Conservation (phyloP, 2,329 filamentous ascomycete genomes). For the Trichoderma pleuroti region DNA sequence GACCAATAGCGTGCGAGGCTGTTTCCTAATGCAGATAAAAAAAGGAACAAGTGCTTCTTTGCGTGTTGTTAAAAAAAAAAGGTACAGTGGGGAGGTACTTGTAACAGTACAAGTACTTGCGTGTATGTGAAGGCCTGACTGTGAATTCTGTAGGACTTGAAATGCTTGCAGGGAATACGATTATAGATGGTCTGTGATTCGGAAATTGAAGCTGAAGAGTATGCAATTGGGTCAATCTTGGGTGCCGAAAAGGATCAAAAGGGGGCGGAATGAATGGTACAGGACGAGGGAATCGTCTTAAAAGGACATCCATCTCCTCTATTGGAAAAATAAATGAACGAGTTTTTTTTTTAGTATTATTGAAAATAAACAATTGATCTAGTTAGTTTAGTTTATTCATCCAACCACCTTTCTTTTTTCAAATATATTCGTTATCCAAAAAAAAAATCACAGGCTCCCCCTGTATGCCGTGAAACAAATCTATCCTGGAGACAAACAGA, state of each 20-base stretch:
- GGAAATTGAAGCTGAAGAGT: not conserved
- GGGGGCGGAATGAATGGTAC: not conserved
- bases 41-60: not conserved
- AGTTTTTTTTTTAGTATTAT: not conserved
- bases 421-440: conserved; percentile 16
- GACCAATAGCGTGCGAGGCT: not conserved
- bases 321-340: not conserved
- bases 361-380: not conserved
- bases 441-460: not conserved
- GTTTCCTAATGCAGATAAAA: not conserved
- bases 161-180: not conserved
- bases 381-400: conserved; percentile 4
- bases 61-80: not conserved
- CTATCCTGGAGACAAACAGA: conserved; percentile 17
- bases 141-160: too few relatives aligned
- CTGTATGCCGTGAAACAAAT: conserved; percentile 14
- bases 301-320: not conserved
- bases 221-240: not conserved
- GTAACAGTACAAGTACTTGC: not conserved
- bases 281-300: not conserved
- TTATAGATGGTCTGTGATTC: not conserved
- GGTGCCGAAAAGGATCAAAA: not conserved
- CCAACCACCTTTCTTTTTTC: conserved; percentile 2
- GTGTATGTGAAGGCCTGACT: not conserved
- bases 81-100: not conserved